Evolutionary conservation across 768 basidiomycete genomes (phyloP).

Genomic region (Boletellus sp.): DNA sequence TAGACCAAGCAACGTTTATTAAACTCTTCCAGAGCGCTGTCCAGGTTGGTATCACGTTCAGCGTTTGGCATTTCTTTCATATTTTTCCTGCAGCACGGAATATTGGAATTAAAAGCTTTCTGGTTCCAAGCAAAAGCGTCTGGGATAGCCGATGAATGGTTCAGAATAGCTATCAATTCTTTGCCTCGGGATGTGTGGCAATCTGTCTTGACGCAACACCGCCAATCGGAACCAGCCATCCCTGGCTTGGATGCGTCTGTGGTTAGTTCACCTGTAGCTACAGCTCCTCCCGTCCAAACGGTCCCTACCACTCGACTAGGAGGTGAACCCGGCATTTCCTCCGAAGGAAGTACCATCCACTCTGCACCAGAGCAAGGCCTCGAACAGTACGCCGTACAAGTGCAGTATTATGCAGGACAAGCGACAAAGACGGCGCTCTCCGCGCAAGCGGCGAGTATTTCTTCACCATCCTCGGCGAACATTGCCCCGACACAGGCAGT

Average conservation of each 20-base stretch:
- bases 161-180: constrained; percentile 12
- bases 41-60: constrained; percentile 15
- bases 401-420: constrained; percentile 23
- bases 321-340: not conserved
- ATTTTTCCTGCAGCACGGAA: constrained; percentile 12
- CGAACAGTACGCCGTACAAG: constrained; percentile 9
- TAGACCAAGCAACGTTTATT: constrained; percentile 17
- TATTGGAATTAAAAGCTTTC: constrained; percentile 9
- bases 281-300: not conserved
- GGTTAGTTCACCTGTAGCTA: not conserved
- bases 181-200: constrained; percentile 16
- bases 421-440: constrained; percentile 8
- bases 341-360: not conserved
- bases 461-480: not conserved
- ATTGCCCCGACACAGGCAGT: not conserved
- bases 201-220: constrained; percentile 4
- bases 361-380: not conserved
- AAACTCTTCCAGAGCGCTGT: constrained; percentile 19
- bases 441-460: not conserved
- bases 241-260: not conserved
- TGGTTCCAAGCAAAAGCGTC: constrained; percentile 9
- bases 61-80: constrained; percentile 4
- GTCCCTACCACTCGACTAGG: not conserved
- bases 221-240: not conserved
- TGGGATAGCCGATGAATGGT: constrained; percentile 22